Conservation (phyloP, 306 rosid genomes). For the Hippophae tibetana region DNA sequence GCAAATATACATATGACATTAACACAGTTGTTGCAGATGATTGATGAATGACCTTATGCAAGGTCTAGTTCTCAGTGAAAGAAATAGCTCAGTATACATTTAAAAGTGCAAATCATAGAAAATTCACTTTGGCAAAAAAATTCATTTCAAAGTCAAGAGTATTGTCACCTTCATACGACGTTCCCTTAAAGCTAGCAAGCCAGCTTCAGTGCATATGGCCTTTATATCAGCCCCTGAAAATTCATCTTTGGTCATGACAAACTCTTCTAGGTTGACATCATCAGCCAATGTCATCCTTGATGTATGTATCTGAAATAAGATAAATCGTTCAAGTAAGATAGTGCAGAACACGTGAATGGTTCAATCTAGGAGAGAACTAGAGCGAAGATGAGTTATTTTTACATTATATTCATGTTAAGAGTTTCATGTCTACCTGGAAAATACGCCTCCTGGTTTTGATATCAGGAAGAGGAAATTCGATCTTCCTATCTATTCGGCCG, state of each 20-base stretch:
- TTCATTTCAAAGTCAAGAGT: background rate
- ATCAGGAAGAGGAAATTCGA: constrained; percentile 96
- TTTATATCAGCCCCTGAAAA: constrained; percentile 97
- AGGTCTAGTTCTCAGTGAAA: no score
- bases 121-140: no score
- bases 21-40: no score
- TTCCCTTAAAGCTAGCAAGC: constrained; percentile 84
- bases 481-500: constrained; percentile 90
- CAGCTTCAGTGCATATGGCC: constrained; percentile 99
- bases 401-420: background rate
- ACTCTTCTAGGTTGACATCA: constrained; percentile 94
- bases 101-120: no score
- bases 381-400: constrained; percentile 5
- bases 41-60: no score
- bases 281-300: constrained; percentile 96
- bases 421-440: constrained; percentile 56
- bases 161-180: constrained; percentile 91
- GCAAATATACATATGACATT: no score
- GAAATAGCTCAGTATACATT: no score
- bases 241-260: constrained; percentile 99
- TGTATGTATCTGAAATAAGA: constrained; percentile 75
- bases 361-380: background rate
- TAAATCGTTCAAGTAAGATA: background rate
- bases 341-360: background rate
- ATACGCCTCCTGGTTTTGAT: constrained; percentile 96